Evolutionary conservation across 345 rosid species (phyloP).

Genomic region (Zanthoxylum bungeanum): DNA sequence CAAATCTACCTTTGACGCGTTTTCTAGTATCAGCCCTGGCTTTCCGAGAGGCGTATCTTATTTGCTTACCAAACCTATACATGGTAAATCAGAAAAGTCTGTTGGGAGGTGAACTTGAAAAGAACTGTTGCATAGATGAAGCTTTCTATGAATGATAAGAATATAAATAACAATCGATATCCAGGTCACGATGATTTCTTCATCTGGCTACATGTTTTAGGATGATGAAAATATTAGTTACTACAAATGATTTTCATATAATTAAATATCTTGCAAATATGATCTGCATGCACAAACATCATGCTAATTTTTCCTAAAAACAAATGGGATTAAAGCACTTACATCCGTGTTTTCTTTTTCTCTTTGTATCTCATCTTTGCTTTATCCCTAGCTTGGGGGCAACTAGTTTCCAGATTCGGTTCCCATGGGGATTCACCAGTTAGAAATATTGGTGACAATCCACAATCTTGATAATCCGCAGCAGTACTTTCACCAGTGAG

Average conservation of each 20-base stretch:
- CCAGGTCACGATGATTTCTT: background rate
- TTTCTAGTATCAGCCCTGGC: constrained; percentile 93
- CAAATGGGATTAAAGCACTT: constrained; percentile 16
- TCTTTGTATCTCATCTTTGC: constrained; percentile 87
- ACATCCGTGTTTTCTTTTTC: constrained; percentile 72
- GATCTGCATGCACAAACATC: background rate
- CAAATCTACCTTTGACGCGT: constrained; percentile 91
- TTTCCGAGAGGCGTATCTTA: constrained; percentile 84
- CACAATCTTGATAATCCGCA: constrained; percentile 65
- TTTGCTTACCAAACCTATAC: constrained; percentile 76
- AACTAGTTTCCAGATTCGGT: constrained; percentile 48
- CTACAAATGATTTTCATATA: no score
- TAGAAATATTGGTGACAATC: constrained; percentile 49
- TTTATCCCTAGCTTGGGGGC: constrained; percentile 65
- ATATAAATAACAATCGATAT: background rate
- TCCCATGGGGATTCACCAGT: constrained; percentile 77
- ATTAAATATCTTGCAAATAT: no score
- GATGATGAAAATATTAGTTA: background rate
- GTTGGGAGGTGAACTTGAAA: background rate
- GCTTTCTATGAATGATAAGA: background rate
- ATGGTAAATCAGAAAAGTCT: constrained; percentile 7
- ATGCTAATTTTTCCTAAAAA: background rate
- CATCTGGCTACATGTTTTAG: background rate
- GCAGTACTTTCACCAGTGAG: constrained; percentile 58
- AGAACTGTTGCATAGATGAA: background rate